Evolutionary conservation across 2,329 filamentous ascomycete genomes (phyloP).

Genomic region (Fusarium tricinctum): DNA sequence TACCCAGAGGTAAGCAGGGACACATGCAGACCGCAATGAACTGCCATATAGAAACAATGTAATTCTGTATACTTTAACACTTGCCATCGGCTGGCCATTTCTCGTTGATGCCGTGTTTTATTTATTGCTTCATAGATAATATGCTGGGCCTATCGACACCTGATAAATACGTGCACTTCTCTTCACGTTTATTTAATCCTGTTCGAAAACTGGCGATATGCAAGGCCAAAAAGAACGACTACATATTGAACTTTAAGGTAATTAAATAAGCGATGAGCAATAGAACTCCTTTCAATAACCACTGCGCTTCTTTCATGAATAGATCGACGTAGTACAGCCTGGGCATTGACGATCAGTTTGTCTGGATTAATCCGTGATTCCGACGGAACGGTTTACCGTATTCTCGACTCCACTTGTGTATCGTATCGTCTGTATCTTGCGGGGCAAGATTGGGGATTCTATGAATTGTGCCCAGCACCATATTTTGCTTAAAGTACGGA

Average conservation of each 20-base stretch:
- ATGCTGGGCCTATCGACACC: too few relatives aligned
- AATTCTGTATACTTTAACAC: background rate
- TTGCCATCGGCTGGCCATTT: background rate
- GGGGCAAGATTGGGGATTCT: slow-evolving; percentile 11
- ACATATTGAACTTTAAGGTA: too few relatives aligned
- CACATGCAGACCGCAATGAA: background rate
- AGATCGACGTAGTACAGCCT: background rate
- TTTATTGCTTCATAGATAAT: too few relatives aligned
- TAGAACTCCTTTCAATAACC: background rate
- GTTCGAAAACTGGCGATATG: too few relatives aligned
- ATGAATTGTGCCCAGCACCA: background rate
- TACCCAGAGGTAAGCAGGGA: background rate
- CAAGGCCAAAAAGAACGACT: too few relatives aligned
- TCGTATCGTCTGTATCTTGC: slow-evolving; percentile 6
- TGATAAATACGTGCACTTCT: too few relatives aligned
- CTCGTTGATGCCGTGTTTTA: background rate
- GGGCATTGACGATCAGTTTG: background rate
- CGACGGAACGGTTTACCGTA: slow-evolving; percentile 15
- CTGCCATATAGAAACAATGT: background rate
- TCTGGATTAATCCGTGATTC: slow-evolving; percentile 11
- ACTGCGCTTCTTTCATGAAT: too few relatives aligned
- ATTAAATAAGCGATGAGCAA: too few relatives aligned
- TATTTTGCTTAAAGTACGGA: background rate
- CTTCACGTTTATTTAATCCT: too few relatives aligned
- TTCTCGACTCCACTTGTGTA: slow-evolving; percentile 12